Evolutionary conservation across 495 filamentous ascomycete species (phyloP).

Genomic region (Aspergillus affinis): DNA sequence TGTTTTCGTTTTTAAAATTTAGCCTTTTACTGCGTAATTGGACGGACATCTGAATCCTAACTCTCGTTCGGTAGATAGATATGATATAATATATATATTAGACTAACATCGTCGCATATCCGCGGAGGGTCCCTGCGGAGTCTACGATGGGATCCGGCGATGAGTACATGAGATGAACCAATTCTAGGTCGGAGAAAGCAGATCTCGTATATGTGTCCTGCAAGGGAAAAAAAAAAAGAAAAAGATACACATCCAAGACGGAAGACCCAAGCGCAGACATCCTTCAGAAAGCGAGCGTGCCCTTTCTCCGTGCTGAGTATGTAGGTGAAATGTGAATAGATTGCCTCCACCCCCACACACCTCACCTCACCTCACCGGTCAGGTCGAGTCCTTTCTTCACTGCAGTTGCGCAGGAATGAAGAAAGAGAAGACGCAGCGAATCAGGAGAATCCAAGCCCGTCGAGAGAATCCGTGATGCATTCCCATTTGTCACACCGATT

Average conservation of each 20-base stretch:
- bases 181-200: background rate
- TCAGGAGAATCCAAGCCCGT: background rate
- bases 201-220: slow-evolving; percentile 6
- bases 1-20: too few relatives aligned
- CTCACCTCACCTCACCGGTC: background rate
- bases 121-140: background rate
- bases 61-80: too few relatives aligned
- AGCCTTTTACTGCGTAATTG: too few relatives aligned
- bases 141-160: too few relatives aligned
- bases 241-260: background rate
- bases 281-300: too few relatives aligned
- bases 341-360: background rate
- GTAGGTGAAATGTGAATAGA: background rate
- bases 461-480: background rate
- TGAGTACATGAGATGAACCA: background rate
- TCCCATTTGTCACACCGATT: slow-evolving; percentile 9
- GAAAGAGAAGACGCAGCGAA: background rate
- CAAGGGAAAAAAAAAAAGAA: slow-evolving; percentile 2
- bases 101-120: background rate
- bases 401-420: background rate
- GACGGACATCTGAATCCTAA: too few relatives aligned
- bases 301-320: background rate
- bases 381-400: slow-evolving; percentile 1
- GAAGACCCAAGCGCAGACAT: too few relatives aligned
- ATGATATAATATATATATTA: too few relatives aligned